Evolutionary conservation across 768 basidiomycete genomes (phyloP).

Genomic region (Hysterangium stoloniferum): DNA sequence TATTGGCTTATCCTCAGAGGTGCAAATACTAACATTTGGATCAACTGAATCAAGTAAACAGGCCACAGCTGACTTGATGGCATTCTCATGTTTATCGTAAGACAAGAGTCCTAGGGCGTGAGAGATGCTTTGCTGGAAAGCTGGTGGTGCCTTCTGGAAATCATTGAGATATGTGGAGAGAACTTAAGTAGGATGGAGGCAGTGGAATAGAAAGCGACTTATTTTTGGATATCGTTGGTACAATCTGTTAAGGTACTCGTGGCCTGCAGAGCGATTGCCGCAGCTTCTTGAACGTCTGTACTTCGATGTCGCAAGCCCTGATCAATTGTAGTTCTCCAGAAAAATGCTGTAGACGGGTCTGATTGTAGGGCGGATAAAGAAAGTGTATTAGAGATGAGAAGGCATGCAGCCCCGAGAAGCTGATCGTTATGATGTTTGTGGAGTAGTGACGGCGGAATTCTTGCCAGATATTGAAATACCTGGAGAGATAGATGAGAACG

Average conservation of each 20-base stretch:
- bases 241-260: constrained; percentile 66
- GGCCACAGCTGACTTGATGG: constrained; percentile 43
- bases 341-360: constrained; percentile 36
- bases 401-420: constrained; percentile 63
- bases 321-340: constrained; percentile 67
- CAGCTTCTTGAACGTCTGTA: constrained; percentile 63
- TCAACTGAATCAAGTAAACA: constrained; percentile 58
- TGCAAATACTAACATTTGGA: constrained; percentile 36
- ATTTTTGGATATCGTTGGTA: constrained; percentile 62
- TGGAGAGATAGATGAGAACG: constrained; percentile 23
- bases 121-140: constrained; percentile 67
- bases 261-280: constrained; percentile 59
- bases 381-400: constrained; percentile 57
- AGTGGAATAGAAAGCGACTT: constrained; percentile 32
- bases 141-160: constrained; percentile 40
- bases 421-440: constrained; percentile 63
- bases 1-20: constrained; percentile 17
- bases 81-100: constrained; percentile 49
- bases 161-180: constrained; percentile 54
- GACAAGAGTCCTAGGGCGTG: constrained; percentile 60
- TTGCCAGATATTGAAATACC: constrained; percentile 57
- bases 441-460: constrained; percentile 51
- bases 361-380: constrained; percentile 47
- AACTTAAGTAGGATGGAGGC: neutral
- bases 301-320: constrained; percentile 62